Percentiles rank a stretch among this genome's conserved stretches.
phyloP scores from a whole-genome alignment of 1,139 yeast genomes.

The Pichia sp. region DNA sequence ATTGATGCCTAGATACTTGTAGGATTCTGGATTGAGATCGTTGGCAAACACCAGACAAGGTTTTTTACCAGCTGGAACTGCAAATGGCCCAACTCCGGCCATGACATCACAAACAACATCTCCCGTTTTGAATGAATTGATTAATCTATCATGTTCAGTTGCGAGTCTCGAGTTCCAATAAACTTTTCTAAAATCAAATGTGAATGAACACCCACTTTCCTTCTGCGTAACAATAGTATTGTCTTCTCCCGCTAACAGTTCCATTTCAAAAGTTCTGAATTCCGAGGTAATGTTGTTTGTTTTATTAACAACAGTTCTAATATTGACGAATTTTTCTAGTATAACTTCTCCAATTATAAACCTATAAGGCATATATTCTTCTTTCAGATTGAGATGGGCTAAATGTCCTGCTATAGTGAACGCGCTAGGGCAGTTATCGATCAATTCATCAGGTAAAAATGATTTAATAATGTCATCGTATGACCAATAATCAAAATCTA shows the following conservation, averaged over 20 bases:
- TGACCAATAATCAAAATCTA: constrained; percentile 79
- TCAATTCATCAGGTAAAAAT: constrained; percentile 62
- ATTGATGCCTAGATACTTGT: constrained; percentile 58
- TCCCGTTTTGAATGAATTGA: constrained; percentile 52
- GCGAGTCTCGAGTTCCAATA: constrained; percentile 97
- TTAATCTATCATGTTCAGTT: constrained; percentile 85
- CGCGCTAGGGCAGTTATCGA: constrained; percentile 78
- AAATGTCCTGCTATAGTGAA: constrained; percentile 94
- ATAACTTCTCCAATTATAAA: constrained; percentile 81
- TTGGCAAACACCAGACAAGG: constrained; percentile 78
- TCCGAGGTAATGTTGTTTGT: constrained; percentile 78
- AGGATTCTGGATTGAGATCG: constrained; percentile 88
- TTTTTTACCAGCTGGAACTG: constrained; percentile 90
- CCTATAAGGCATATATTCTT: constrained; percentile 80
- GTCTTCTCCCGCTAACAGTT: constrained; percentile 76
- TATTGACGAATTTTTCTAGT: constrained; percentile 72
- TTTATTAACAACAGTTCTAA: constrained; percentile 92
- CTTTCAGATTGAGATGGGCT: constrained; percentile 83
- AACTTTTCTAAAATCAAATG: constrained; percentile 84
- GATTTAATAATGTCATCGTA: constrained; percentile 77
- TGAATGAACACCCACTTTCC: constrained; percentile 81
- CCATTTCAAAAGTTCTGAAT: constrained; percentile 90
- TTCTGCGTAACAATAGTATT: constrained; percentile 76
- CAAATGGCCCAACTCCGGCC: constrained; percentile 99
- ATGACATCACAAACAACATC: constrained; percentile 83